Conservation (phyloP, 148 eudicot genomes). For the Pharnaceum exiguum region DNA sequence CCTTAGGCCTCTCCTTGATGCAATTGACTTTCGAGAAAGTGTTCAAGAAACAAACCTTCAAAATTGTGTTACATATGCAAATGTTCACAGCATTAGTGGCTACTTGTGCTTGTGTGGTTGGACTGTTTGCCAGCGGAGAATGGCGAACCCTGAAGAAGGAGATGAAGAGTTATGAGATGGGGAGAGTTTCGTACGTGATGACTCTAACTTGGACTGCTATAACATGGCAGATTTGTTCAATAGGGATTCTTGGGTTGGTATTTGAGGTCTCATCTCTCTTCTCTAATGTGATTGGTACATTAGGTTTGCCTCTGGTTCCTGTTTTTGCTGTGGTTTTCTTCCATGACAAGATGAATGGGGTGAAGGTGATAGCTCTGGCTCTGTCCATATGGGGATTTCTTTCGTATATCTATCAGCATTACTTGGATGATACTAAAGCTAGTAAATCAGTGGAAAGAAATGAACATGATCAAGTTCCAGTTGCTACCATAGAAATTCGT, state of each 20-base stretch:
- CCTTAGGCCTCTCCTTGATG: conserved; percentile 29
- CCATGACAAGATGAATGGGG: conserved; percentile 45
- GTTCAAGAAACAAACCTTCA: conserved; percentile 25
- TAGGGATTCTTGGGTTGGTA: conserved; percentile 36
- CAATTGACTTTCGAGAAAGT: conserved; percentile 39
- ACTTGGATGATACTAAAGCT: conserved; percentile 28
- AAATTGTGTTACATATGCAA: conserved; percentile 28
- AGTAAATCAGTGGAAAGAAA: neutral
- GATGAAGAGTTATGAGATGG: conserved; percentile 23
- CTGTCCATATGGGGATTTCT: conserved; percentile 48
- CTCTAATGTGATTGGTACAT: conserved; percentile 43
- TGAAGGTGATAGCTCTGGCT: conserved; percentile 35
- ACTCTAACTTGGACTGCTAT: conserved; percentile 36
- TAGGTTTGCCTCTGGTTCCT: conserved; percentile 44
- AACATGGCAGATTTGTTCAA: conserved; percentile 35
- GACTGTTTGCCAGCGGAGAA: conserved; percentile 46
- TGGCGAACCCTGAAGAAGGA: conserved; percentile 32
- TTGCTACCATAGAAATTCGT: conserved; percentile 6
- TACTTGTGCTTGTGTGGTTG: conserved; percentile 27
- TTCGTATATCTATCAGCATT: conserved; percentile 50
- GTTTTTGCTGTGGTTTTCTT: conserved; percentile 43
- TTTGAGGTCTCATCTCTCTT: conserved; percentile 45
- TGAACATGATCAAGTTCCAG: neutral
- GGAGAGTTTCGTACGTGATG: conserved; percentile 41
- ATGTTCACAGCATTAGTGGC: conserved; percentile 29